A percentile compares a stretch with the other conserved stretches of the same genome.
These are phyloP conservation scores for Fonsecaea pedrosoi DNA, from an alignment of 2,329 filamentous ascomycete genomes.

Conservation along the genomic window DNA sequence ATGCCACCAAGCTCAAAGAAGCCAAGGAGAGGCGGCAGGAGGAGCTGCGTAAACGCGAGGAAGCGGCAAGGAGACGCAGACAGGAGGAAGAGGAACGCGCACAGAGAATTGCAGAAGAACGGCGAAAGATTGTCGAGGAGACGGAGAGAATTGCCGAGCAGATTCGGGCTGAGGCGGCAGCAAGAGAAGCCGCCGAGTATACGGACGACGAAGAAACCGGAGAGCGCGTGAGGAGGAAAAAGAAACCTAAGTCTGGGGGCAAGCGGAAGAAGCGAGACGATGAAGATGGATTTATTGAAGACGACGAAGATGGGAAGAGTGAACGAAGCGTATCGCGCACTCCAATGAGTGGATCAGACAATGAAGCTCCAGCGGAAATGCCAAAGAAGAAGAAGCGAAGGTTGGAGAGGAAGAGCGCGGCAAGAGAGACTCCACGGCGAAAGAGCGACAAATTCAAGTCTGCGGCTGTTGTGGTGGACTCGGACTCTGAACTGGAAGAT, in stretches of 20 bases:
- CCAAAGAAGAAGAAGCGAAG: slow-evolving; percentile 66
- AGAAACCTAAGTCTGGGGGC: slow-evolving; percentile 70
- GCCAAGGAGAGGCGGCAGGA: slow-evolving; percentile 81
- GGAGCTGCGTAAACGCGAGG: slow-evolving; percentile 78
- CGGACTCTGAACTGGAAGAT: slow-evolving; percentile 64
- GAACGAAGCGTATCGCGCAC: slow-evolving; percentile 37
- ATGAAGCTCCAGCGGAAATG: slow-evolving; percentile 39
- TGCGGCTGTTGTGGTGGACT: slow-evolving; percentile 80
- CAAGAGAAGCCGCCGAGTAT: slow-evolving; percentile 75
- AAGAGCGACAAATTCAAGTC: slow-evolving; percentile 77
- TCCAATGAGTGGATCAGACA: slow-evolving; percentile 36
- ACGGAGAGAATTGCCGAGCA: slow-evolving; percentile 75
- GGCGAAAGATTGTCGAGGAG: slow-evolving; percentile 77
- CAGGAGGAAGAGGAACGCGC: slow-evolving; percentile 75
- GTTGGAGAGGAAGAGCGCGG: slow-evolving; percentile 60
- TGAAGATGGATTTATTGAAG: slow-evolving; percentile 46
- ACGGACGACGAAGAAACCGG: slow-evolving; percentile 83
- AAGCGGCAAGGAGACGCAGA: slow-evolving; percentile 71
- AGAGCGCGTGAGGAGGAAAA: slow-evolving; percentile 78
- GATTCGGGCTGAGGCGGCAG: slow-evolving; percentile 72
- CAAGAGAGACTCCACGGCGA: slow-evolving; percentile 37
- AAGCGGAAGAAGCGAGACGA: slow-evolving; percentile 52
- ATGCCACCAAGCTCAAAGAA: slow-evolving; percentile 83
- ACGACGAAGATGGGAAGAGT: slow-evolving; percentile 41
- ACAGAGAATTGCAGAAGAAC: slow-evolving; percentile 83